Evolutionary conservation across 176 grass and related monocot species (phyloP).

Genomic region (Tuctoria greenei): DNA sequence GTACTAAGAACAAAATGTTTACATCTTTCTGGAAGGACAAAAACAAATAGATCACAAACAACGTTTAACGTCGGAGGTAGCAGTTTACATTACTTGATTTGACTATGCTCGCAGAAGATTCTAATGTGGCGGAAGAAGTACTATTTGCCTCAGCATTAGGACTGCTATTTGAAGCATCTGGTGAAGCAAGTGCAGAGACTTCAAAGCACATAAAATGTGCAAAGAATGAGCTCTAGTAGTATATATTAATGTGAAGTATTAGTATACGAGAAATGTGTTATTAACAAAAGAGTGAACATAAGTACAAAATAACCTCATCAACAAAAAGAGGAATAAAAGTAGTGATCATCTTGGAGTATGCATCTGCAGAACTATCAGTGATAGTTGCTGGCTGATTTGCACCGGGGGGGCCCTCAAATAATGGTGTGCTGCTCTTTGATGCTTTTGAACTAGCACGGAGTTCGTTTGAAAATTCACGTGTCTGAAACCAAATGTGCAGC

Average conservation of each 20-base stretch:
- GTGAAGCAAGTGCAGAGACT: slow-evolving; percentile 44
- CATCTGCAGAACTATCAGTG: slow-evolving; percentile 73
- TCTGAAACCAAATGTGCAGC: slow-evolving; percentile 46
- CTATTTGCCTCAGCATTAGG: slow-evolving; percentile 33
- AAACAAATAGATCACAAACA: not conserved
- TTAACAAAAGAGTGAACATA: slow-evolving; percentile 8
- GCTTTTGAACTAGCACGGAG: slow-evolving; percentile 68
- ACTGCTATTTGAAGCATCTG: slow-evolving; percentile 42
- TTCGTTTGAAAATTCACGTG: slow-evolving; percentile 87
- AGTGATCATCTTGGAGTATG: slow-evolving; percentile 86
- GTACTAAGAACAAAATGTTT: slow-evolving; percentile 15
- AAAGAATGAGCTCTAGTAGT: slow-evolving; percentile 80
- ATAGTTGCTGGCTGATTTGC: slow-evolving; percentile 49
- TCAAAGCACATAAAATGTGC: slow-evolving; percentile 99
- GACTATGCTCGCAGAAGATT: slow-evolving; percentile 40
- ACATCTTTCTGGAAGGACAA: slow-evolving; percentile 20
- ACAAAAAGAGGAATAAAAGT: slow-evolving; percentile 89
- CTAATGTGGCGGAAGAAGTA: slow-evolving; percentile 19
- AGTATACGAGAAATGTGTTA: slow-evolving; percentile 16
- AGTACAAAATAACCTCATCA: slow-evolving; percentile 65
- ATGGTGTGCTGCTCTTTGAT: slow-evolving; percentile 61
- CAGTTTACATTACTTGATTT: slow-evolving; percentile 43
- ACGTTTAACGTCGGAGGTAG: slow-evolving; percentile 17
- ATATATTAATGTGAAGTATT: slow-evolving; percentile 22
- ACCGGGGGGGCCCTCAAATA: slow-evolving; percentile 66